Base-by-base conservation (phyloP, 2,329 filamentous ascomycete genomes). In the Orbilia ellipsospora region DNA sequence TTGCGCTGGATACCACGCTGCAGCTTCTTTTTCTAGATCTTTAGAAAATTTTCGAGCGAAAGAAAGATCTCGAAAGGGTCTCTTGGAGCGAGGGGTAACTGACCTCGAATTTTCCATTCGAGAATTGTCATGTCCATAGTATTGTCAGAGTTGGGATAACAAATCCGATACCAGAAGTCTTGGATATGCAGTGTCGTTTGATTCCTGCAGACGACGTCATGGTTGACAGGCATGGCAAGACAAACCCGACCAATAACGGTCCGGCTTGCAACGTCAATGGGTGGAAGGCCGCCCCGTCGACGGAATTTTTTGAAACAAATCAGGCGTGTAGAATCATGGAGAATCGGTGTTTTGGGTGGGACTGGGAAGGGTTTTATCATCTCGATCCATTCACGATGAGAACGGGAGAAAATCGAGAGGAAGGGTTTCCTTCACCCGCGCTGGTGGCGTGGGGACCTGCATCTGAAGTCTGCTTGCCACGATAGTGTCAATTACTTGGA, bases 121-220 rank as follows among this genome's bases (percentile, higher is more conserved):
- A 48, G 13, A n/a, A 48, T 12, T 44, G 40, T 44, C 40, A 44
- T 1, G 6, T n/a, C 13, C 6, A 18, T 18, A 18, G 13, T n/a
- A 23, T 55, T n/a, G 52, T 5, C 12, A 13, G 23, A 28, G 13
- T 31, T 55, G 28, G 52, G 13, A 36, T 28, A 51, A 26, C 28
- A 60, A 63, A 57, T 56, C 23, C 55, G 28, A 66, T 28, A 16
- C 56, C 36, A 62, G 18, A 69, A 18, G 31, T 36, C 31, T 36
- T 70, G 36, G 36, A 70, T 70, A 70, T 70, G 66, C 67, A 64
- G 18, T 52, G 59, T 64, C 52, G 60, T 68, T 68, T 18, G 51
- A 59, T 55, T 70, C 40, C 70, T 74, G 70, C 70, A 67, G 52
- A 60, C 70, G 62, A 74, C 70, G 70, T 74, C 70, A 74, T 74